Evolutionary conservation across 1,284 basidiomycete species (phyloP).

Genomic region (Hemileia vastatrix): DNA sequence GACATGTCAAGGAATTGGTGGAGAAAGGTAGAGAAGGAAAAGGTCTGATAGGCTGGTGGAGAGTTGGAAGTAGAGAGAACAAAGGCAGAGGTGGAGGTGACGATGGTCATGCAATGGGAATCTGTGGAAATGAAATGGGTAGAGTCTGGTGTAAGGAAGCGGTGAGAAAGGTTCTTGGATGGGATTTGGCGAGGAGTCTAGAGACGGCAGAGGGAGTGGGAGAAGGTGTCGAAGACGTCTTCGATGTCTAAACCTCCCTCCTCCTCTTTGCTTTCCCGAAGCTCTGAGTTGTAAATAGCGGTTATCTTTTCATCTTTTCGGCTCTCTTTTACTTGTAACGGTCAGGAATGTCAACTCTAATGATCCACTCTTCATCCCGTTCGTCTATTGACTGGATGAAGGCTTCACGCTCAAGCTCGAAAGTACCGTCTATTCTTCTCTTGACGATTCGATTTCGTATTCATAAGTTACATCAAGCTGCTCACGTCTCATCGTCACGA

Average conservation of each 20-base stretch:
- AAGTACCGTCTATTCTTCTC: too few species aligned
- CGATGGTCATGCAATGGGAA: slow-evolving; percentile 27
- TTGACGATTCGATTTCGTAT: too few species aligned
- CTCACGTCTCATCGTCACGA: too few species aligned
- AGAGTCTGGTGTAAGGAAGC: slow-evolving; percentile 33
- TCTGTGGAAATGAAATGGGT: slow-evolving; percentile 30
- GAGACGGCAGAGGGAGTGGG: neutral
- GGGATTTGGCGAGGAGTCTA: neutral
- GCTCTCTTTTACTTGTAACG: too few species aligned
- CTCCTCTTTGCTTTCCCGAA: neutral
- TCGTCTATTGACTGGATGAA: too few species aligned
- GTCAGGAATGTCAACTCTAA: too few species aligned
- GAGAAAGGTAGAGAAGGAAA: slow-evolving; percentile 25
- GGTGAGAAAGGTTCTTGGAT: slow-evolving; percentile 29
- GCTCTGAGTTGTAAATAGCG: too few species aligned
- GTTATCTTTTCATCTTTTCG: too few species aligned
- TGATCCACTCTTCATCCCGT: too few species aligned
- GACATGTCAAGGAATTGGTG: slow-evolving; percentile 26
- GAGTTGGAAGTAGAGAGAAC: slow-evolving; percentile 26
- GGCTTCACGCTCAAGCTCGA: too few species aligned
- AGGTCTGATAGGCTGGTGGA: slow-evolving; percentile 35
- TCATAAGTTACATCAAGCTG: too few species aligned
- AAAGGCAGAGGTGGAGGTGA: slow-evolving; percentile 28
- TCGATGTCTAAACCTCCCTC: neutral
- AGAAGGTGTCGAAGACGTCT: neutral